These are phyloP conservation scores for Epichloe festucae DNA, from an alignment of 2,329 filamentous ascomycete genomes.

Conservation along the genomic window DNA sequence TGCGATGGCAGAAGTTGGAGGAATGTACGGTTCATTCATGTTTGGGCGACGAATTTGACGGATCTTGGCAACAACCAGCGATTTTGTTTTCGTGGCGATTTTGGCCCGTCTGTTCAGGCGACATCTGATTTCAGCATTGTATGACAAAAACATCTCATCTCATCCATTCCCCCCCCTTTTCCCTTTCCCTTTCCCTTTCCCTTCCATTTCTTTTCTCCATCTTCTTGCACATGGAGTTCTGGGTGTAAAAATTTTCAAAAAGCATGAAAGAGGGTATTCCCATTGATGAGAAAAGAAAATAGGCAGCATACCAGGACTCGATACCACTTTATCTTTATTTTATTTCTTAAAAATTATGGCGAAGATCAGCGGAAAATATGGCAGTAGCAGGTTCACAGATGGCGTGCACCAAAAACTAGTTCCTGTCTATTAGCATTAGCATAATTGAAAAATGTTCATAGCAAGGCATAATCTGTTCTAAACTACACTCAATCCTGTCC, in stretches of 20 bases:
- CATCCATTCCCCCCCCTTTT: background rate
- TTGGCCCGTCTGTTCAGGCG: background rate
- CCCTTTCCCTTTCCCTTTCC: background rate
- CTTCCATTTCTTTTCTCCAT: background rate
- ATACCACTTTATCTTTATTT: conserved; percentile 1
- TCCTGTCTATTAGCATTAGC: background rate
- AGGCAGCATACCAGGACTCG: background rate
- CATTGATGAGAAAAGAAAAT: background rate
- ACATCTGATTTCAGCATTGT: background rate
- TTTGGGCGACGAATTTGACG: conserved; percentile 45
- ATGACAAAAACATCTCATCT: conserved; percentile 12
- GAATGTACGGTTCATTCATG: conserved; percentile 72
- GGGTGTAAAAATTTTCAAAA: background rate
- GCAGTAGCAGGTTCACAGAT: background rate
- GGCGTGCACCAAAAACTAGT: background rate
- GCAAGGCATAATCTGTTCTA: no score
- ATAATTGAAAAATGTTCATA: background rate
- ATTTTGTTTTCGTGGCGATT: background rate
- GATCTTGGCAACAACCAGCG: background rate
- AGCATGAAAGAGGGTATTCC: background rate
- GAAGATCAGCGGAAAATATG: background rate
- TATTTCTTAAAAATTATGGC: background rate
- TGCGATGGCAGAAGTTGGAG: conserved; percentile 79
- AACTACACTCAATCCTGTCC: no score
- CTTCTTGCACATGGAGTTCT: conserved; percentile 7